Percentiles rank a stretch among this genome's conserved stretches.
phyloP scores from a whole-genome alignment of 176 grass and related monocot genomes.

The Triticum aestivum region IWGSC_CS_RefSeq_v2.1 NC_057802.1:46650662-46651161 shows the following conservation, averaged over 20 bases:
- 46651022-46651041: constrained; percentile 25
- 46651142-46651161: background rate
- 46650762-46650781: background rate
- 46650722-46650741: background rate
- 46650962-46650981: background rate
- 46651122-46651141: background rate
- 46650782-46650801: background rate
- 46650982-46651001: constrained; percentile 20
- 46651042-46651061: background rate
- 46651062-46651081: background rate
- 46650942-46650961: background rate
- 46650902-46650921: background rate
- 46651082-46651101: background rate
- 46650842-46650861: constrained; percentile 20
- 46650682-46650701: background rate
- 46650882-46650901: background rate
- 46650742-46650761: background rate
- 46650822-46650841: background rate
- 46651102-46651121: background rate
- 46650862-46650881: constrained; percentile 16
- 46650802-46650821: background rate
- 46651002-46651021: background rate
- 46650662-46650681: constrained; percentile 1
- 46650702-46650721: background rate
- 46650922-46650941: background rate